Percentiles rank a stretch among this genome's conserved stretches.
phyloP scores from a whole-genome alignment of 2,329 filamentous ascomycete genomes.

The Ramularia endophylla region DNA sequence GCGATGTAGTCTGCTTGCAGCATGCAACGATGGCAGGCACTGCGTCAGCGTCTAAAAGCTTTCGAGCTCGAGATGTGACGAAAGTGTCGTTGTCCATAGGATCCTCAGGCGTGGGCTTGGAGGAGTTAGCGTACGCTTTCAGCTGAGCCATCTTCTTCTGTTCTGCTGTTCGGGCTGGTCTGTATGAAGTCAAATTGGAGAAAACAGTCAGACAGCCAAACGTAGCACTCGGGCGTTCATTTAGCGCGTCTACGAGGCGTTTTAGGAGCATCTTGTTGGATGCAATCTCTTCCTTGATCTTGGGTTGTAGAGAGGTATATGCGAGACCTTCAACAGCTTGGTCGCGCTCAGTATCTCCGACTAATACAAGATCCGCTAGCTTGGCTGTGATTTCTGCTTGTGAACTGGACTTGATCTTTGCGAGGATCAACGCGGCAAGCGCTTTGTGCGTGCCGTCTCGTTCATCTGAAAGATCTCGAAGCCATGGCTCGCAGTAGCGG shows the following conservation, averaged over 20 bases:
- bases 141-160: conserved; percentile 87
- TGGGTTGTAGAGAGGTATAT: conserved; percentile 80
- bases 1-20: conserved; percentile 42
- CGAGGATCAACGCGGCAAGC: conserved; percentile 50
- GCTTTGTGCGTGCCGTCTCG: conserved; percentile 25
- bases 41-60: conserved; percentile 70
- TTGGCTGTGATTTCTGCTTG: conserved; percentile 25
- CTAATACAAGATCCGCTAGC: conserved; percentile 26
- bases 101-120: conserved; percentile 57
- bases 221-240: conserved; percentile 44
- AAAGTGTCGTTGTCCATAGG: conserved; percentile 69
- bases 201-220: conserved; percentile 86
- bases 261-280: conserved; percentile 63
- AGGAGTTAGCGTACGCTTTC: conserved; percentile 87
- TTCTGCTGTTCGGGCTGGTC: conserved; percentile 74
- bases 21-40: conserved; percentile 67
- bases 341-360: conserved; percentile 40
- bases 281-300: conserved; percentile 75
- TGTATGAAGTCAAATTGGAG: conserved; percentile 75
- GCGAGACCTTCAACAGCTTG: conserved; percentile 84
- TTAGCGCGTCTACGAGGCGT: conserved; percentile 60
- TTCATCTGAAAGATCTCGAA: conserved; percentile 67
- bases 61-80: conserved; percentile 68
- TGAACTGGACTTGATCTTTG: conserved; percentile 38
- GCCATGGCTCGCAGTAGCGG: conserved; percentile 80